Evolutionary conservation across 495 filamentous ascomycete species (phyloP), one percentile per base, ranked within the genome.

Genomic region (Aspergillus biplanus): DNA sequence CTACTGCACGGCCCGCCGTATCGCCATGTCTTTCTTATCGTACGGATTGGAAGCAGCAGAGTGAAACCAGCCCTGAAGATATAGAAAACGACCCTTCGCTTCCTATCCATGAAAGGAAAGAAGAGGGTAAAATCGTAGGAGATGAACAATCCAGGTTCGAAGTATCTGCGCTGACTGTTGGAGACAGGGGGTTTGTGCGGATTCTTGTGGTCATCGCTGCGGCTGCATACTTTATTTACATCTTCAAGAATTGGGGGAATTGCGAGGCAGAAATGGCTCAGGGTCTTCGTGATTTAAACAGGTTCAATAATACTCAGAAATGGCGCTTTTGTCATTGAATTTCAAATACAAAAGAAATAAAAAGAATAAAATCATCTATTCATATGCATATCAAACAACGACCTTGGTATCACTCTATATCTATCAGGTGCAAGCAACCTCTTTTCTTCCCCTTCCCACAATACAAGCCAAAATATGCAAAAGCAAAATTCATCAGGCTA

Each of bases 371-470:
- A 27, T 1, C 21, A 27, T 27, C 21, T 27, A 27, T 27, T 27
- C 21, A 27, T 27, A 27, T 27, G 21, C 21, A 27, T 44, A 13
- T 39, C 8, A 56, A 56, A 5, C 33, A 56, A 56, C 12, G 37
- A 54, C 31, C 15, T 27, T 64, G 35, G 50, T 60, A 65, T 56
- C 44, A 59, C 57, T 60, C 49, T 59, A 42, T 59, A 56, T 60
- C 32, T 33, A 34, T 33, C 21, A 48, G 11, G 18, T 35, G 39
- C 39, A 58, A 46, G 46, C 52, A 18, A 57, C 39, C 35, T 27
- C 21, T 27, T 27, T 27, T 27, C 21, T 2, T 27, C 2, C 2
- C 21, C 21, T 27, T 27, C 21, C 4, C 37, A 44, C 11, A 55
- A 61, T 58, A 39, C 56, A 47, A 32, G n/a, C 15, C 34, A 53